A percentile compares a stretch with the other conserved stretches of the same genome.
These are phyloP conservation scores for Melampsora abietis-canadensis DNA, from an alignment of 1,284 basidiomycete species.

Conservation along the genomic window DNA sequence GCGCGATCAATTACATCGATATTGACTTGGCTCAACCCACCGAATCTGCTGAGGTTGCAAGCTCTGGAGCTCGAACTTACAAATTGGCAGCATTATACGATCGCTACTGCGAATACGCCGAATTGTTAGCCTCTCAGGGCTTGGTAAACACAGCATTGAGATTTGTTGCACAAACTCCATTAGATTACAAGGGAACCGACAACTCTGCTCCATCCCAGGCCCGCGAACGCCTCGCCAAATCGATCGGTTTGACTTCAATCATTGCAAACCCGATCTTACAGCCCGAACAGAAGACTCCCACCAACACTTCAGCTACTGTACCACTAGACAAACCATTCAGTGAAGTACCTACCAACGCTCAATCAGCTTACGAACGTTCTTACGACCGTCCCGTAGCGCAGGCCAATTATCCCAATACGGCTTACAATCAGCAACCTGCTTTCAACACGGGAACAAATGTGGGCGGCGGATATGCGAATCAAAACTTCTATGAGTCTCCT, in stretches of 20 bases:
- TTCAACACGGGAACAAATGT: constrained; percentile 13
- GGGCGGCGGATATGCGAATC: constrained; percentile 45
- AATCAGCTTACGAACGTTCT: constrained; percentile 17
- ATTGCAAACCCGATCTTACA: constrained; percentile 44
- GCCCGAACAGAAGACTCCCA: constrained; percentile 45
- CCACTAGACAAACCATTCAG: constrained; percentile 35
- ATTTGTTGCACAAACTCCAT: constrained; percentile 77
- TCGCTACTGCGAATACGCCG: constrained; percentile 91
- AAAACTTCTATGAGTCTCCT: constrained; percentile 58
- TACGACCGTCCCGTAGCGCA: constrained; percentile 18
- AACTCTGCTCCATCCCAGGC: constrained; percentile 57
- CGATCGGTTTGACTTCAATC: constrained; percentile 46
- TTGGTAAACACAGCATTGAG: constrained; percentile 75
- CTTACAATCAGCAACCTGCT: constrained; percentile 17
- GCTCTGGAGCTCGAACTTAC: constrained; percentile 66
- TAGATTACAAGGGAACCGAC: constrained; percentile 65
- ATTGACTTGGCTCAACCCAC: constrained; percentile 63
- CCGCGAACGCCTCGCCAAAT: constrained; percentile 53
- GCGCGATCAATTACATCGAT: constrained; percentile 83
- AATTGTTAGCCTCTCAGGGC: constrained; percentile 84
- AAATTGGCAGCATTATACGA: constrained; percentile 85
- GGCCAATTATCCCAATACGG: constrained; percentile 15
- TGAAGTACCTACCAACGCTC: constrained; percentile 9
- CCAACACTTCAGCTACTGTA: constrained; percentile 43
- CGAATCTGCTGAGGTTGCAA: constrained; percentile 55